Base-by-base conservation (phyloP, 345 rosid species). In the Pseudoturritis turrita region DNA sequence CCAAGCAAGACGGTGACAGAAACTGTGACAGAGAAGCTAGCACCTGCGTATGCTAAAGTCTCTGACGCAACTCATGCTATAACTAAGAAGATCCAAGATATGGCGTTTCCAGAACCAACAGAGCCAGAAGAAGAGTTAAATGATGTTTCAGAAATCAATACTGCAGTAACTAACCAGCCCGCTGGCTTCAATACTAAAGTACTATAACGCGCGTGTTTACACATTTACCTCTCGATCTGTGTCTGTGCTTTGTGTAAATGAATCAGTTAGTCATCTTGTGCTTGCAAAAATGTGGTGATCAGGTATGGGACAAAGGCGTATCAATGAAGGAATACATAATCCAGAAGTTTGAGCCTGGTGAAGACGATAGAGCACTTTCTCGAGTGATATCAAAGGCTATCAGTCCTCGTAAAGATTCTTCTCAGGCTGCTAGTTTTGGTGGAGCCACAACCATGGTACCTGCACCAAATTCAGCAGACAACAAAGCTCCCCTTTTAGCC, bases 281-380 rank as follows among this genome's bases (percentile, higher is more conserved):
- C 22, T 15, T 8, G 37, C 4, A 65, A 64, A 49, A 58, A 23
- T 60, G 72, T 11, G 51, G 57, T 0, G 73, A 69, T 28, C 66
- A 78, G 68, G 78, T 77, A 21, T 85, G 85, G 88, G 86, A 84
- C 60, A 82, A 89, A 81, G 92, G 95, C 13, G 92, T 88, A 23
- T 92, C 98, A 0, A 89, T 89, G 78, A 88, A 85, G 76, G 91
- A 85, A 69, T 89, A 82, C 62, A 72, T 88, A 78, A 67, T 72
- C 69, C 72, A 89, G 40, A 89, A 83, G 80, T 52, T 89, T 37
- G 86, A 82, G 71, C 98, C 95, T 6, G 88, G 95, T 0, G 91
- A 89, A 68, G 95, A 92, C 15, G 92, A 89, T 65, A 89, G 39
- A 78, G 95, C 83, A 22, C 87, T 87, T 62, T 89, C 92, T 70